phyloP scores from a whole-genome alignment of 1,284 basidiomycete genomes.

The Schizophyllum amplum region DNA sequence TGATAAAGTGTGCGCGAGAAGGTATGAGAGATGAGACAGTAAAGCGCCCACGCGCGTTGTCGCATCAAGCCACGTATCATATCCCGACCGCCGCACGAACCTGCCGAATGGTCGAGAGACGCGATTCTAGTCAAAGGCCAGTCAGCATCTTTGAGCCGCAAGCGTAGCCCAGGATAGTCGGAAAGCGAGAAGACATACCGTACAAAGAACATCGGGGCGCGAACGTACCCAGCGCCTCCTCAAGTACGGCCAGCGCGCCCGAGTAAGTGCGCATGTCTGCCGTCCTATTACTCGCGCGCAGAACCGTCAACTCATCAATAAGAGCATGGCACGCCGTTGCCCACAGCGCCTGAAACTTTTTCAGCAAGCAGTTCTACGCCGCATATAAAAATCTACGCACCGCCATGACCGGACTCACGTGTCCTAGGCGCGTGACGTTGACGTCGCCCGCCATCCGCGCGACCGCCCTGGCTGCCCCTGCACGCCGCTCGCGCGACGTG shows the following conservation, averaged over 20 bases:
- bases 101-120: background rate
- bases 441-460: background rate
- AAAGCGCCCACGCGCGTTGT: too few relatives aligned
- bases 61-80: background rate
- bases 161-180: background rate
- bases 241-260: background rate
- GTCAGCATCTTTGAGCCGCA: too few relatives aligned
- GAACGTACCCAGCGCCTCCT: background rate
- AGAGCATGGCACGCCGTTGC: background rate
- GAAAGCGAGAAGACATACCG: background rate
- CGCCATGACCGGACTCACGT: background rate
- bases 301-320: background rate
- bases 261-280: background rate
- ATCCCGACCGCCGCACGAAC: background rate
- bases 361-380: background rate
- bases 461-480: background rate
- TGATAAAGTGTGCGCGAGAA: too few relatives aligned
- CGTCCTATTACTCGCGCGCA: background rate
- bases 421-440: background rate
- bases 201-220: background rate
- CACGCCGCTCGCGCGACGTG: background rate
- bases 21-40: too few relatives aligned
- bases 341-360: background rate
- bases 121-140: background rate
- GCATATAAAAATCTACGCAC: background rate